Percentiles rank a stretch among this genome's conserved stretches.
Conservation (phyloP, 257 asterid genomes). For the Solanum paucissectum region DNA sequence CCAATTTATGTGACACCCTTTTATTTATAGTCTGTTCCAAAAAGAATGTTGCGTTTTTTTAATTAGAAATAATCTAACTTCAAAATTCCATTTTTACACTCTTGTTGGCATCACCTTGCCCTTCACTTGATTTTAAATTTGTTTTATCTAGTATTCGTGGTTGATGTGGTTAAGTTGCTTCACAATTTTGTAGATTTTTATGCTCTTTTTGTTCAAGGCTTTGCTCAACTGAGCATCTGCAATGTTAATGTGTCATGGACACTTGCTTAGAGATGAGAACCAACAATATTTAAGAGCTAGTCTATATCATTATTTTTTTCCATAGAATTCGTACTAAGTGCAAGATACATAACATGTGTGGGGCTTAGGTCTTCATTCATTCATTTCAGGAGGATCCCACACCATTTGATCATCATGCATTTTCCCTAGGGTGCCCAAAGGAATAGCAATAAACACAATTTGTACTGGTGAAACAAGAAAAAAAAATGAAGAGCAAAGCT, state of each 20-base stretch:
- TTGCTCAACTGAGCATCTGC: neutral
- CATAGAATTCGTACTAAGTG: neutral
- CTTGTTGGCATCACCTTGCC: neutral
- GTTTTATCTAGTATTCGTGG: neutral
- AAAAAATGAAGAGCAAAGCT: neutral
- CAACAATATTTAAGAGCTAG: neutral
- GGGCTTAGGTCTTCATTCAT: neutral
- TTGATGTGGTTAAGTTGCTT: neutral
- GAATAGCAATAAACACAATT: neutral
- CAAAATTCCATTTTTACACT: neutral
- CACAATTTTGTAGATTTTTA: neutral
- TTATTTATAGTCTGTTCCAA: too few species aligned
- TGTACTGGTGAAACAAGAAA: neutral
- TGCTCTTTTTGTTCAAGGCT: neutral
- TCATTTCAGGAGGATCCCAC: neutral
- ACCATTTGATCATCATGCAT: neutral
- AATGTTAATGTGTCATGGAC: neutral
- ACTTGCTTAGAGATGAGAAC: neutral
- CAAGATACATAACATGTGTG: neutral
- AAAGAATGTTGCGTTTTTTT: too few species aligned
- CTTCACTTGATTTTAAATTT: neutral
- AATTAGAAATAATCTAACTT: too few species aligned
- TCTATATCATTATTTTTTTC: neutral
- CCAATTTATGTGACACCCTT: too few species aligned
- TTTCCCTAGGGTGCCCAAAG: neutral